These are phyloP conservation scores for Vigna unguiculata DNA, from an alignment of 306 rosid species.

Conservation along the genomic window DNA sequence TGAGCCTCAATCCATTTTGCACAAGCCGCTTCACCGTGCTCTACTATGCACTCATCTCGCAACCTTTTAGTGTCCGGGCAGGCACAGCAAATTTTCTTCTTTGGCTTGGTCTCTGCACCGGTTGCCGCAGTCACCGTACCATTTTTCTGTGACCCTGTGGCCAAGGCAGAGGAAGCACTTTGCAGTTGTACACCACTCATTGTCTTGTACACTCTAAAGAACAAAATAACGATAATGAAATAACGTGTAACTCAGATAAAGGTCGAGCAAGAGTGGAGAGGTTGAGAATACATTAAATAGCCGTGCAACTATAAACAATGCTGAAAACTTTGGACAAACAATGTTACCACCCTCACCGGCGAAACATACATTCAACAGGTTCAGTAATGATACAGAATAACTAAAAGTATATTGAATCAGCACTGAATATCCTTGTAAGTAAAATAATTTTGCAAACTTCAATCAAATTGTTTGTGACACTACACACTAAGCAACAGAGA, in stretches of 20 bases:
- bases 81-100: conserved; percentile 92
- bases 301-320: neutral
- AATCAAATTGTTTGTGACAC: neutral
- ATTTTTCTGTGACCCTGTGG: conserved; percentile 45
- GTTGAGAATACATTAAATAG: conserved; percentile 21
- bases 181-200: conserved; percentile 63
- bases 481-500: too few species aligned
- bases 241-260: neutral
- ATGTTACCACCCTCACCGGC: neutral
- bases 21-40: conserved; percentile 89
- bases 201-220: neutral
- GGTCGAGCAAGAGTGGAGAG: conserved; percentile 5
- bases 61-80: conserved; percentile 80
- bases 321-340: conserved; percentile 5
- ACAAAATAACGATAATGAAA: neutral
- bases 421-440: neutral
- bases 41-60: conserved; percentile 89
- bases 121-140: conserved; percentile 29
- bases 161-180: conserved; percentile 50
- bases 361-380: neutral
- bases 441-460: conserved; percentile 11
- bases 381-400: conserved; percentile 1
- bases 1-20: conserved; percentile 93
- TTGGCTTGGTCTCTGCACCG: conserved; percentile 60
- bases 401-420: conserved; percentile 14